A percentile compares a stretch with the other conserved stretches of the same genome.
Evolutionary conservation across 768 basidiomycete genomes (phyloP).

Genomic region (Suillus alpinus): DNA sequence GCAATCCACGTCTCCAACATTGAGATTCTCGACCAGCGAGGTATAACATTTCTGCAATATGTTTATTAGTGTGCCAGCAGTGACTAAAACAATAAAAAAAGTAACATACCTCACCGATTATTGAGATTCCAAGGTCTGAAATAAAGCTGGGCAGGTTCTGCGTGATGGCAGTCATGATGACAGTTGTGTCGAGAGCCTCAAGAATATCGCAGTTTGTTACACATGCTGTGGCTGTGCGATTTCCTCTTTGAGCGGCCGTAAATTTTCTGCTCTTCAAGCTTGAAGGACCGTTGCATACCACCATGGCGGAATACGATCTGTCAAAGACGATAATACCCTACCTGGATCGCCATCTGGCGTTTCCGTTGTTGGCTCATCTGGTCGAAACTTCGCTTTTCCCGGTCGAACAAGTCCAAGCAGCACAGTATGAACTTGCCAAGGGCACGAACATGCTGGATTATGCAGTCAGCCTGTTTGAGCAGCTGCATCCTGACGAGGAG

Average conservation of each 20-base stretch:
- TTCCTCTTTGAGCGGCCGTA: constrained; percentile 8
- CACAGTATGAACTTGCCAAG: constrained; percentile 97
- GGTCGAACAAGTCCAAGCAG: constrained; percentile 73
- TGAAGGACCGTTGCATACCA: constrained; percentile 18
- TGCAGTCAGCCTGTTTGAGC: constrained; percentile 73
- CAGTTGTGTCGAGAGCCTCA: constrained; percentile 9
- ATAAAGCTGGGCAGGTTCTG: constrained; percentile 85
- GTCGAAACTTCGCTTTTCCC: constrained; percentile 74
- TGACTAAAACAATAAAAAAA: background rate
- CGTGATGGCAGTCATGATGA: constrained; percentile 72
- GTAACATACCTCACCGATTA: constrained; percentile 71
- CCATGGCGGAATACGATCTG: constrained; percentile 88
- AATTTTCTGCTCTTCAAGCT: constrained; percentile 11
- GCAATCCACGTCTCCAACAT: constrained; percentile 75
- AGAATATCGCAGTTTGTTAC: background rate
- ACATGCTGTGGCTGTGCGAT: constrained; percentile 23
- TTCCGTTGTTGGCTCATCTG: constrained; percentile 90
- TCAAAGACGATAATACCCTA: constrained; percentile 88
- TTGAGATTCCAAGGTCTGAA: constrained; percentile 73
- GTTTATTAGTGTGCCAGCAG: background rate
- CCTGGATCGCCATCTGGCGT: constrained; percentile 91
- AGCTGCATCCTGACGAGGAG: constrained; percentile 71
- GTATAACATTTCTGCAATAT: constrained; percentile 80
- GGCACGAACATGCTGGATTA: constrained; percentile 99
- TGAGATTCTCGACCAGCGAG: constrained; percentile 82